Conservation (phyloP, 495 filamentous ascomycete species). For the Rhizodiscina lignyota region DNA sequence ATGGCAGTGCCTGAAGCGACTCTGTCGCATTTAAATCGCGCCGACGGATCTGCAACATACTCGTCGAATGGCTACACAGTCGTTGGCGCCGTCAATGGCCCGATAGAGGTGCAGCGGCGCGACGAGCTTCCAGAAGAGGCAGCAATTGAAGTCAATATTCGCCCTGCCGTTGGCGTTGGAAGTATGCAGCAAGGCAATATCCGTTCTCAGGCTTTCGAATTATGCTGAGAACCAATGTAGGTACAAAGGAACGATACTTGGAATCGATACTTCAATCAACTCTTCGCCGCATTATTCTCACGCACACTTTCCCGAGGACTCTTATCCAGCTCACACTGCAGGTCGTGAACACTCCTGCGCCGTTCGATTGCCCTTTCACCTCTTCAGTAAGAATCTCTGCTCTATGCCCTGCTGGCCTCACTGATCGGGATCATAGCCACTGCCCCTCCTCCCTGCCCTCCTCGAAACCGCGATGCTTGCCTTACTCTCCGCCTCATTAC, state of each 20-base stretch:
- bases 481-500: constrained; percentile 60
- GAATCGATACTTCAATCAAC: constrained; percentile 53
- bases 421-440: constrained; percentile 33
- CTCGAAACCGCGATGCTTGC: constrained; percentile 56
- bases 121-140: constrained; percentile 86
- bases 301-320: constrained; percentile 50
- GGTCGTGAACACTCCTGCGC: constrained; percentile 27
- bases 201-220: constrained; percentile 21
- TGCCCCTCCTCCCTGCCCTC: constrained; percentile 56
- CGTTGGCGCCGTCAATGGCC: constrained; percentile 74
- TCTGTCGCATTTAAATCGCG: constrained; percentile 36
- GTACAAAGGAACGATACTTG: constrained; percentile 52
- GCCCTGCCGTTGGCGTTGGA: constrained; percentile 70
- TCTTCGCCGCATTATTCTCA: constrained; percentile 49
- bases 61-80: constrained; percentile 63
- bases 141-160: constrained; percentile 73
- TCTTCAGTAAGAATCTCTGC: neutral
- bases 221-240: constrained; percentile 29
- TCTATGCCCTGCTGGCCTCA: neutral
- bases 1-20: constrained; percentile 7
- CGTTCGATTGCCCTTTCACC: neutral
- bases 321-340: constrained; percentile 58
- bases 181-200: constrained; percentile 29
- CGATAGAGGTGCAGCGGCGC: constrained; percentile 74
- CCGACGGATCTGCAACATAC: constrained; percentile 81